Base-by-base conservation (phyloP, 2,329 filamentous ascomycete species). In the Leptographium flavum region DNA sequence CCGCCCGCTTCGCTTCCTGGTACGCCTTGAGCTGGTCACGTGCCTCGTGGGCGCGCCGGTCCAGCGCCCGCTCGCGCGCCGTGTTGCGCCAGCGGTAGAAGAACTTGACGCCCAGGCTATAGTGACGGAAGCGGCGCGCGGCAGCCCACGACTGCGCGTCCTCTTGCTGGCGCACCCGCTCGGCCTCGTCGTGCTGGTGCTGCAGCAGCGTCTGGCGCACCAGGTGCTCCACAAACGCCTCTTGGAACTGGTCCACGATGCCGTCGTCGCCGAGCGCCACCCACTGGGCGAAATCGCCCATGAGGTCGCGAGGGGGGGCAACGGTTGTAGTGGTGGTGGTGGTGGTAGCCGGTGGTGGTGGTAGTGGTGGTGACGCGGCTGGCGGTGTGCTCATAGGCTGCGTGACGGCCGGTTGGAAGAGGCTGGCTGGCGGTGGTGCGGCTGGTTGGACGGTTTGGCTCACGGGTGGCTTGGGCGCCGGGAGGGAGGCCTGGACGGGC, bases 81-180 rank as follows among this genome's bases (percentile, higher is more conserved):
- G 59, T 65, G 14, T 68, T 56, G 41, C 66, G 69, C 74, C 74
- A 79, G 17, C 63, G 62, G 52, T 76, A 76, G 48, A 77, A 76
- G 55, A 65, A 78, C 40, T 69, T 74, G 47, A 76, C 59, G 13
- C 62, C 59, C 27, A 78, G 60, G 45, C 63, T 74, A 53, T 72
- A 68, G 4, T 52, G 54, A 32, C 69, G 64, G 51, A 71, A 74
- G n/a, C 62, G 57, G 15, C 63, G 60, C 14, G 72, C 72, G 44
- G 71, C 59, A 3, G 63, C 64, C 63, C 57, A 70, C 38, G 54
- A 69, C 54, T 49, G 56, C 6, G 66, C 64, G 35, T 75, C 70
- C 52, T 74, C 71, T 46, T 73, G 71, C 39, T 58, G 63, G 19
- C 56, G 60, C 40, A 53, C 61, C 33, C 63, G 63, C 45, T 68